phyloP scores from a whole-genome alignment of 139 green algal species.

The Volvox reticuliferus region DNA sequence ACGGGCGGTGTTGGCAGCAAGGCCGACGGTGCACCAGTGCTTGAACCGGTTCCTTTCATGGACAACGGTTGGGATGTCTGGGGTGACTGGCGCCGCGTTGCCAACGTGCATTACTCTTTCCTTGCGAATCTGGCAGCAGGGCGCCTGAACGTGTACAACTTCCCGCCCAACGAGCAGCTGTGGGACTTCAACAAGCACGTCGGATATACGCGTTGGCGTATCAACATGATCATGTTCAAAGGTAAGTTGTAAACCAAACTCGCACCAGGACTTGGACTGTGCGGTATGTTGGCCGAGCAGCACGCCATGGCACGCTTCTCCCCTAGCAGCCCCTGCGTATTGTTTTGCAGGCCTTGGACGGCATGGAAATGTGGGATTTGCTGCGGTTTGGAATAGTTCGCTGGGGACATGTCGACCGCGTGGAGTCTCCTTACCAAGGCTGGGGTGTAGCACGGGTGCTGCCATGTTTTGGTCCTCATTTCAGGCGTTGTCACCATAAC shows the following conservation, averaged over 20 bases:
- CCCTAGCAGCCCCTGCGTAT: not conserved
- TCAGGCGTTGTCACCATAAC: too few relatives aligned
- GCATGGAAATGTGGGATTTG: not conserved
- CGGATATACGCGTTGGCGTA: slow-evolving; percentile 45
- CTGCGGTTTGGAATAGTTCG: too few relatives aligned
- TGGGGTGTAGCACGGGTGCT: too few relatives aligned
- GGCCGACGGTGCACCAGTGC: not conserved
- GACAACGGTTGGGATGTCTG: slow-evolving; percentile 45
- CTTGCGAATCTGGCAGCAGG: slow-evolving; percentile 19
- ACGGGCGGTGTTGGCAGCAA: not conserved
- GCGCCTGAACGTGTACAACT: slow-evolving; percentile 9
- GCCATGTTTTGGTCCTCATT: too few relatives aligned
- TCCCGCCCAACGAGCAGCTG: slow-evolving; percentile 31
- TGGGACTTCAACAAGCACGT: slow-evolving; percentile 49
- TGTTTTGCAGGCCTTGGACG: not conserved
- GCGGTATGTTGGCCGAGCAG: too few relatives aligned
- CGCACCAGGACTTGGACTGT: too few relatives aligned
- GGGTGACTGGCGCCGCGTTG: slow-evolving; percentile 34
- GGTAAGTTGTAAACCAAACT: not conserved
- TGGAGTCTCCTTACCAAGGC: too few relatives aligned
- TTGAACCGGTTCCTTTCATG: slow-evolving; percentile 15
- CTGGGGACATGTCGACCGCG: too few relatives aligned
- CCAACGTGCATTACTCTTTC: slow-evolving; percentile 48
- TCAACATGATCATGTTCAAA: slow-evolving; percentile 55
- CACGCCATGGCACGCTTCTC: not conserved